A percentile compares a stretch with the other conserved stretches of the same genome.
Evolutionary conservation across 106 monocot species (phyloP).

Genomic region (Hemerocallis citrina): DNA sequence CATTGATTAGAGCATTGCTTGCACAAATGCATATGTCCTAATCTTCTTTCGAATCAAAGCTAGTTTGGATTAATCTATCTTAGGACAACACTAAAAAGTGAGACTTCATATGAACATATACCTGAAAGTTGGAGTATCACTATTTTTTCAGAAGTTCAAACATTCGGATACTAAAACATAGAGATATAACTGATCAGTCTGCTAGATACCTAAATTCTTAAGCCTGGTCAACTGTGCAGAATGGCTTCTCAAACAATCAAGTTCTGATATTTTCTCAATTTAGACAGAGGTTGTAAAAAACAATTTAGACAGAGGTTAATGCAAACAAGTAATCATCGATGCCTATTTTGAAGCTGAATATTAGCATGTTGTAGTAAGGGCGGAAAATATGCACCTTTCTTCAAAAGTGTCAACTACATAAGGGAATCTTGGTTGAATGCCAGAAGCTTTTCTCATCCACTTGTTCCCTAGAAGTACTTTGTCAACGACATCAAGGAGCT

Average conservation of each 20-base stretch:
- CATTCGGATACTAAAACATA: no score
- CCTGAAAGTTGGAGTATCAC: no score
- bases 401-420: conserved; percentile 98
- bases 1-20: no score
- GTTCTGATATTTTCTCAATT: not conserved
- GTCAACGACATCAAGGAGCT: conserved; percentile 78
- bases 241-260: not conserved
- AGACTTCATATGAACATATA: no score
- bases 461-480: conserved; percentile 80
- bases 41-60: no score
- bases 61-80: no score
- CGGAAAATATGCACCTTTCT: conserved; percentile 48
- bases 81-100: no score
- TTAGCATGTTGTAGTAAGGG: not conserved
- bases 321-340: not conserved
- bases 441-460: conserved; percentile 93
- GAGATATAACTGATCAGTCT: not conserved
- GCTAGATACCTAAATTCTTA: not conserved
- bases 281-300: not conserved
- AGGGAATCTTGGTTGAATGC: conserved; percentile 93
- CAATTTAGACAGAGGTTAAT: not conserved
- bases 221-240: not conserved
- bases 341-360: not conserved
- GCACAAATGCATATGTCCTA: no score
- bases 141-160: no score